Evolutionary conservation across 805 yeast species (phyloP).

Genomic region (Metschnikowia lachancei): DNA sequence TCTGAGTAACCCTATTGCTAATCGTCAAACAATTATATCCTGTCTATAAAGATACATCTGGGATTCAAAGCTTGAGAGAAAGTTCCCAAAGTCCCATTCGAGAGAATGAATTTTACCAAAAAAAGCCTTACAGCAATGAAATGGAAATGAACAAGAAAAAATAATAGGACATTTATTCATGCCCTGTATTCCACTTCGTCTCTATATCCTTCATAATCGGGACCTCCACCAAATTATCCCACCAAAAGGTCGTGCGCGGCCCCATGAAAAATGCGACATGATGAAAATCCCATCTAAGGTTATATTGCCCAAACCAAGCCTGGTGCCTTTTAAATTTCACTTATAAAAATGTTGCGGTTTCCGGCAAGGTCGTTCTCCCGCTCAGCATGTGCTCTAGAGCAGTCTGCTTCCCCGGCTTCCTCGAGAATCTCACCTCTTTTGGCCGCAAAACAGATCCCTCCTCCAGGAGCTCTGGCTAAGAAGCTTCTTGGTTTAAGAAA

Average conservation of each 20-base stretch:
- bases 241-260: neutral
- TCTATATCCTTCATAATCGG: no score
- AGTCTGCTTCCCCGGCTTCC: neutral
- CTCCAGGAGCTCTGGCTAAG: slow-evolving; percentile 31
- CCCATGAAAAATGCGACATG: neutral
- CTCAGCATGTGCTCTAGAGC: neutral
- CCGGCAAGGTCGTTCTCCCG: slow-evolving; percentile 11
- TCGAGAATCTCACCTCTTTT: slow-evolving; percentile 14
- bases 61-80: no score
- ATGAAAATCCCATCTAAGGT: neutral
- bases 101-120: no score
- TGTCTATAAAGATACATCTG: no score
- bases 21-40: no score
- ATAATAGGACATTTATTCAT: no score
- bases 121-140: no score
- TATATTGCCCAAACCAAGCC: neutral
- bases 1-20: no score
- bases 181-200: no score
- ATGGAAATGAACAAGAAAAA: no score
- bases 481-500: slow-evolving; percentile 35
- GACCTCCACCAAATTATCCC: no score
- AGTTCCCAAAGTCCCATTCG: no score
- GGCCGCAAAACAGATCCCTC: slow-evolving; percentile 40
- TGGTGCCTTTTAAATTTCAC: neutral
- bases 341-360: slow-evolving; percentile 12